Conservation (phyloP, 2,329 filamentous ascomycete genomes). For the Aspergillus ustus region DNA sequence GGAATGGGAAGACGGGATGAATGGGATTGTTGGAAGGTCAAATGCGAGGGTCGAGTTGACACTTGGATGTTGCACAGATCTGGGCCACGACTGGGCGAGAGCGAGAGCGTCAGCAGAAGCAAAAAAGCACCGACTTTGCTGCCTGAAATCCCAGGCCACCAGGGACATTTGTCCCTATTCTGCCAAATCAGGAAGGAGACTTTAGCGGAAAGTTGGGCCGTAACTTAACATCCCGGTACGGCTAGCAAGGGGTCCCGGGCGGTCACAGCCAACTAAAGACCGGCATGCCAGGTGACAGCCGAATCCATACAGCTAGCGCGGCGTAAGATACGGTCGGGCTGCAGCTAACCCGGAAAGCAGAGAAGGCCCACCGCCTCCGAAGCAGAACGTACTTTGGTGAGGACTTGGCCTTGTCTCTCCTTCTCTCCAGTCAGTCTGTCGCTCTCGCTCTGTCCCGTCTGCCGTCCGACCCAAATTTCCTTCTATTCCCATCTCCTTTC, state of each 20-base stretch:
- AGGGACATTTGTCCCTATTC: not conserved
- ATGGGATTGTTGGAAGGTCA: not conserved
- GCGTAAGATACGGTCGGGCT: constrained; percentile 10
- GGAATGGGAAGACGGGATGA: not conserved
- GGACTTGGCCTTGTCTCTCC: not conserved
- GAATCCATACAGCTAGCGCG: not conserved
- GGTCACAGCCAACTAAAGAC: not conserved
- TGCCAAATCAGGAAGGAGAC: not conserved
- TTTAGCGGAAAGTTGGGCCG: not conserved
- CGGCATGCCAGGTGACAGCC: not conserved
- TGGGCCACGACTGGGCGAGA: not conserved
- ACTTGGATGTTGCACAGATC: not conserved
- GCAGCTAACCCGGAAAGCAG: not conserved
- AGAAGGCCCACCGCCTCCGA: not conserved
- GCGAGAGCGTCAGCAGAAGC: not conserved
- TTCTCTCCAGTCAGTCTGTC: constrained; percentile 3
- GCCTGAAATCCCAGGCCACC: not conserved
- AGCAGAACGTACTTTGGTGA: not conserved
- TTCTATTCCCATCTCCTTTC: constrained; percentile 7
- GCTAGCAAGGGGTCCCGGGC: not conserved
- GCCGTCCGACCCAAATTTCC: not conserved
- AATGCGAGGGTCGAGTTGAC: not conserved
- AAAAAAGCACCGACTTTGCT: not conserved
- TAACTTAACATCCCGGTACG: constrained; percentile 7
- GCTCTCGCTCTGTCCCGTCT: not conserved